A percentile compares a stretch with the other conserved stretches of the same genome.
Conservation (phyloP, 1,284 basidiomycete species). For the Schizophyllum amplum region DNA sequence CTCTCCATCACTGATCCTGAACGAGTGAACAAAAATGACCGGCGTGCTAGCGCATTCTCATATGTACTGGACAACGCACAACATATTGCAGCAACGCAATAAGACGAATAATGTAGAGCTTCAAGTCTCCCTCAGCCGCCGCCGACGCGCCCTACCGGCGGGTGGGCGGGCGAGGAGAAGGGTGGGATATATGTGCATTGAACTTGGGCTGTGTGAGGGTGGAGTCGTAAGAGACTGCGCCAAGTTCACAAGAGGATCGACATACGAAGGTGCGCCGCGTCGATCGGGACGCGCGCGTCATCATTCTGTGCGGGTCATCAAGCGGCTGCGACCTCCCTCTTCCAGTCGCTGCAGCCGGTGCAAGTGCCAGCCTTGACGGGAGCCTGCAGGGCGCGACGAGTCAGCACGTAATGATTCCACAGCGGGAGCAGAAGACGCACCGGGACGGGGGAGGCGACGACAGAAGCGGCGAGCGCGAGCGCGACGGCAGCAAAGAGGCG, state of each 20-base stretch:
- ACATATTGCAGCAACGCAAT: neutral
- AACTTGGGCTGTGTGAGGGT: neutral
- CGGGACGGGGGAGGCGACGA: neutral
- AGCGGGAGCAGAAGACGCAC: neutral
- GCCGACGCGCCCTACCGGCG: neutral
- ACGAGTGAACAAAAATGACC: neutral
- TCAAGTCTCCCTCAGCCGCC: neutral
- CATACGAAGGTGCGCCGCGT: neutral
- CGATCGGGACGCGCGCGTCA: neutral
- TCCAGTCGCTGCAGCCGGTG: neutral
- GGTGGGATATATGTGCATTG: neutral
- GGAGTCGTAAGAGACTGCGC: neutral
- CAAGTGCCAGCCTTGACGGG: neutral
- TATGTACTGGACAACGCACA: neutral
- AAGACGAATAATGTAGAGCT: neutral
- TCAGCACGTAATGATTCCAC: no score
- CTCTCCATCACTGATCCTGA: neutral
- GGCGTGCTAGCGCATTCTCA: neutral
- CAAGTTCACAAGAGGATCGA: neutral
- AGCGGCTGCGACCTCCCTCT: neutral
- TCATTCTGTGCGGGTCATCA: neutral
- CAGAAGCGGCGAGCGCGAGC: neutral
- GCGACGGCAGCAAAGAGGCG: neutral
- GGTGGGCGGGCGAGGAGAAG: neutral
- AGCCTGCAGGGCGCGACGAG: no score